Evolutionary conservation across 371 early-diverging fungal species (phyloP).

Genomic region (Chytridiales sp.): DNA sequence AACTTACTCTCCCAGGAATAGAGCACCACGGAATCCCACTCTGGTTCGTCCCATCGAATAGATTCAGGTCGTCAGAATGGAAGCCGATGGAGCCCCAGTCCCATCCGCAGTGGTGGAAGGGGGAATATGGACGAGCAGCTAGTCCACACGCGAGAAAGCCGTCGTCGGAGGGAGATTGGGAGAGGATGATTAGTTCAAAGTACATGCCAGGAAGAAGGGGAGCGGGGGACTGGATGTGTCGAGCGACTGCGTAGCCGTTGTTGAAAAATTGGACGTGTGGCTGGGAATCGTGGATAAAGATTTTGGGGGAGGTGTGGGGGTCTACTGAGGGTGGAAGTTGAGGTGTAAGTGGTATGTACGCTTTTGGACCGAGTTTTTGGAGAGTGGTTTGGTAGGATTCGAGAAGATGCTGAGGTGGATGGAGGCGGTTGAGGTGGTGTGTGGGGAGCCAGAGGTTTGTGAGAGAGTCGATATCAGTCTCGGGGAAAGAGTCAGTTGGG

Average conservation of each 20-base stretch:
- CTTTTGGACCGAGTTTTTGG: neutral
- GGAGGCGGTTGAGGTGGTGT: neutral
- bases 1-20: neutral
- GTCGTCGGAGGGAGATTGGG: conserved; percentile 1
- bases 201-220: neutral
- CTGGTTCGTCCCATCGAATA: conserved; percentile 21
- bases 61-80: conserved; percentile 31
- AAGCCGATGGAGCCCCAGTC: conserved; percentile 22
- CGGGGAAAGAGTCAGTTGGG: no score
- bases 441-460: no score
- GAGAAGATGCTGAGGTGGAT: neutral
- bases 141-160: conserved; percentile 29
- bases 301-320: neutral
- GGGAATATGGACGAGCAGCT: conserved; percentile 22
- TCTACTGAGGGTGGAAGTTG: neutral
- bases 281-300: neutral
- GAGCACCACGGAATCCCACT: conserved; percentile 1
- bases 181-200: conserved; percentile 2
- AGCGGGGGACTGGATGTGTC: conserved; percentile 3
- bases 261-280: neutral
- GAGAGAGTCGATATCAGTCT: no score
- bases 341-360: neutral
- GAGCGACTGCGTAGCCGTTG: conserved; percentile 1
- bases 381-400: neutral
- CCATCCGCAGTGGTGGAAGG: conserved; percentile 40